Base-by-base conservation (phyloP, 768 basidiomycete genomes). In the Amanita polypyramis region DNA sequence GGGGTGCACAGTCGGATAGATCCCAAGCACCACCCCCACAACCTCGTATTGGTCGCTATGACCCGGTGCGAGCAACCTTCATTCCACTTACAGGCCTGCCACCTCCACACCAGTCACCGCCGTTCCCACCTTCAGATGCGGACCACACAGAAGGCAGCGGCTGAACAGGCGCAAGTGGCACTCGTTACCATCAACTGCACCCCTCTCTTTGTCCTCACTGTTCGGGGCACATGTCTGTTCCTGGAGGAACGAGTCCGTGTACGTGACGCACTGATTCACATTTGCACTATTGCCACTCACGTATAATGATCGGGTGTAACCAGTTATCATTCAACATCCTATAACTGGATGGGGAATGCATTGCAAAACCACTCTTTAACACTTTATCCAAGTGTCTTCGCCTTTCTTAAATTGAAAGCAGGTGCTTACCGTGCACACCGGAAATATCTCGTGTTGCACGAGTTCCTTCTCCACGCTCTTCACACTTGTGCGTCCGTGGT, bases 51-150 rank as follows among this genome's bases (percentile, higher is more conserved):
- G 69, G 74, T 47, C 70, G 75, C 43, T 77, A 76, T 54, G 75
- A 77, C 56, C 74, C 75, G 29, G 68, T 77, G 41, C 74, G 75
- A 53, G 67, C 69, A 47, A 66, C 62, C 7, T 68, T 70, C 51
- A 54, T 43, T 51, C 49, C 55, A 52, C 46, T 52, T 29, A 9
- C 39, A 35, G 25, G 29, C n/a, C 17, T 25, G 38, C 36, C 49
- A 20, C 43, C 54, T 40, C 29, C 46, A 2, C 37, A 8, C 25
- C 38, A 12, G 11, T 34, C 38, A 29, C 15, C 46, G 4, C 41
- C 41, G 20, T 37, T 11, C 34, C 19, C 34, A 36, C 33, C 45
- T 19, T 27, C 33, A n/a, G 34, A 36, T 17, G 27, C 14, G 8
- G 40, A 42, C n/a, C 40, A 42, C 15, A 42, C 10, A 25, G 14